A percentile compares a stretch with the other conserved stretches of the same genome.
Evolutionary conservation across 2,329 filamentous ascomycete genomes (phyloP).

Genomic region (Lachnum nothofagi): DNA sequence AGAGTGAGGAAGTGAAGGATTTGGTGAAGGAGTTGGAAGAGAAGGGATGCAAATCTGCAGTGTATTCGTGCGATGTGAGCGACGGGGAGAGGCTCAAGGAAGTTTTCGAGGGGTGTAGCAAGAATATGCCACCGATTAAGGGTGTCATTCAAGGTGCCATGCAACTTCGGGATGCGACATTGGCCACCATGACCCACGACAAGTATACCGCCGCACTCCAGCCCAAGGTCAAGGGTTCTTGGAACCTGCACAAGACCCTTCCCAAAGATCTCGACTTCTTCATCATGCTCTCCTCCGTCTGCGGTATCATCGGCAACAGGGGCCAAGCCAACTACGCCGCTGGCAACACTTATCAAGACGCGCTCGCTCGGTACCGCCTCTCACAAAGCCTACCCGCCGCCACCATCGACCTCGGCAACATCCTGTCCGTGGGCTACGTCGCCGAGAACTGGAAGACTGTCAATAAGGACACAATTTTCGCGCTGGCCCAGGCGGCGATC

Average conservation of each 20-base stretch:
- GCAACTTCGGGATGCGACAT: conserved; percentile 20
- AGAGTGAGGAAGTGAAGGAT: not conserved
- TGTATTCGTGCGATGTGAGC: conserved; percentile 45
- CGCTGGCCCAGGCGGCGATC: conserved; percentile 4
- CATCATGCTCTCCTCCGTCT: conserved; percentile 18
- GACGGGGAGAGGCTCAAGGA: conserved; percentile 28
- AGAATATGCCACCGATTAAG: conserved; percentile 6
- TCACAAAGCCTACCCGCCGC: conserved; percentile 17
- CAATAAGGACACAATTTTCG: not conserved
- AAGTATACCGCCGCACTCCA: conserved; percentile 32
- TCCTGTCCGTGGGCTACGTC: conserved; percentile 27
- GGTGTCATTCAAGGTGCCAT: conserved; percentile 31
- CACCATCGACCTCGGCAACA: conserved; percentile 18
- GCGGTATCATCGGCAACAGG: conserved; percentile 25
- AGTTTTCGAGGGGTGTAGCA: no score
- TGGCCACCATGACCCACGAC: conserved; percentile 3
- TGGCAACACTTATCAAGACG: conserved; percentile 32
- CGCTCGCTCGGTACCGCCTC: conserved; percentile 20
- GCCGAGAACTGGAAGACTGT: conserved; percentile 26
- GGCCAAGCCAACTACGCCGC: conserved; percentile 30
- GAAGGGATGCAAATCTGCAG: conserved; percentile 38
- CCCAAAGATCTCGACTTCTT: conserved; percentile 33
- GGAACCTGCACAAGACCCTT: conserved; percentile 25
- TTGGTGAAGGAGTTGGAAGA: conserved; percentile 5
- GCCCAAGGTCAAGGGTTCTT: conserved; percentile 33